Conservation (phyloP, 805 yeast genomes). For the Teunomyces barrocoloradensis region DNA sequence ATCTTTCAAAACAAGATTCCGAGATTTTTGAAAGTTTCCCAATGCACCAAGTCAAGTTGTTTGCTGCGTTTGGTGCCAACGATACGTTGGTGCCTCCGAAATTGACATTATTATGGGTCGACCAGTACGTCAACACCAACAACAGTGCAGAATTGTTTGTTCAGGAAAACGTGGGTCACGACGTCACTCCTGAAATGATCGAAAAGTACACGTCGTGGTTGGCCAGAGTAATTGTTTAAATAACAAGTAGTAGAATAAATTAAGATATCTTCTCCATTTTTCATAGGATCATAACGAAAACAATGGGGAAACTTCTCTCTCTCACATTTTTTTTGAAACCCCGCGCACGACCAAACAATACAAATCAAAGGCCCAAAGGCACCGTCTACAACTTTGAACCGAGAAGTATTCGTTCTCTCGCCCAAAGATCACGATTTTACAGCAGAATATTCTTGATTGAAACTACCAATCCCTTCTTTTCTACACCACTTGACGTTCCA, state of each 20-base stretch:
- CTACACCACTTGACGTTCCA: neutral
- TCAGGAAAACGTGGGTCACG: conserved; percentile 34
- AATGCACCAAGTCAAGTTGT: conserved; percentile 26
- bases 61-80: conserved; percentile 35
- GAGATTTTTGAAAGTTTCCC: conserved; percentile 35
- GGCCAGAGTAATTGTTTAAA: conserved; percentile 7
- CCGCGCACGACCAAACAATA: conserved; percentile 1
- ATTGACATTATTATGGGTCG: conserved; percentile 31
- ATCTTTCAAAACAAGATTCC: conserved; percentile 25
- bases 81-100: conserved; percentile 38
- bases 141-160: conserved; percentile 21
- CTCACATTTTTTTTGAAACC: neutral
- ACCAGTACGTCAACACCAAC: conserved; percentile 25
- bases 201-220: conserved; percentile 33
- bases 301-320: too few relatives aligned
- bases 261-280: too few relatives aligned
- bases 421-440: too few relatives aligned
- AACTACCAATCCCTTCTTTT: too few relatives aligned
- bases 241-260: neutral
- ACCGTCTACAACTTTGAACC: too few relatives aligned
- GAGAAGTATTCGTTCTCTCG: too few relatives aligned
- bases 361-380: neutral
- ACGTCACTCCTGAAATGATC: conserved; percentile 33
- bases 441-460: too few relatives aligned
- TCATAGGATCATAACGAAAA: too few relatives aligned